Conservation (phyloP, 2,329 filamentous ascomycete species). For the Talaromyces funiculosus region DNA sequence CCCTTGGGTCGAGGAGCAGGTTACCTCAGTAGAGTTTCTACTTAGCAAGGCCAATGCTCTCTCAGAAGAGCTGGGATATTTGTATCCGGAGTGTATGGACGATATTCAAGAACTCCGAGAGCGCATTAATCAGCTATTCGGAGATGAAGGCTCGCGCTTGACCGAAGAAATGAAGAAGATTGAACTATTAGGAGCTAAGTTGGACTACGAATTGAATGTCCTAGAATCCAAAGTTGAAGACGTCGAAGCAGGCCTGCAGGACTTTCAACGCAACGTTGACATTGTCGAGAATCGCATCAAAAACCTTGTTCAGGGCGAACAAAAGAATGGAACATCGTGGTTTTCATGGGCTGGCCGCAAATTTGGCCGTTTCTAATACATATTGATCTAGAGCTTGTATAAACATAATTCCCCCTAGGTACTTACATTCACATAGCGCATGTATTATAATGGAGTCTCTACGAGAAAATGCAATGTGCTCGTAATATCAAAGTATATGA, state of each 20-base stretch:
- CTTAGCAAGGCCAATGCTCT: conserved; percentile 59
- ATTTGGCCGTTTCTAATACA: conserved; percentile 17
- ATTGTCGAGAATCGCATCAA: conserved; percentile 63
- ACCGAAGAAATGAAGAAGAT: conserved; percentile 70
- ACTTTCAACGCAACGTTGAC: conserved; percentile 72
- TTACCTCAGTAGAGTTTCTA: conserved; percentile 49
- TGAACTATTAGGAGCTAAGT: conserved; percentile 72
- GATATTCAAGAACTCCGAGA: conserved; percentile 63
- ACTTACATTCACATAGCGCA: background rate
- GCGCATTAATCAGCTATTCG: conserved; percentile 62
- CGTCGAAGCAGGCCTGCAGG: conserved; percentile 72
- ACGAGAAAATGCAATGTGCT: background rate
- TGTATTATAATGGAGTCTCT: background rate
- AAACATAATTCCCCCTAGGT: background rate
- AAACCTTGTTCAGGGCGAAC: conserved; percentile 57
- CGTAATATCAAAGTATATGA: conserved; percentile 2
- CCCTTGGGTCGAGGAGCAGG: conserved; percentile 40
- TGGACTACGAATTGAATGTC: conserved; percentile 85
- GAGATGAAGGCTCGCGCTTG: conserved; percentile 62
- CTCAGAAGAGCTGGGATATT: conserved; percentile 57
- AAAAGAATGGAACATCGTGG: conserved; percentile 59
- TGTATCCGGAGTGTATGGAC: conserved; percentile 67
- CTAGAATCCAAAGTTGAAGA: conserved; percentile 78
- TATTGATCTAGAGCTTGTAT: background rate
- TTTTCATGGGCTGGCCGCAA: conserved; percentile 48